phyloP scores from a whole-genome alignment of 169 alveolate genomes.

The Cryptosporidium sp. region DNA sequence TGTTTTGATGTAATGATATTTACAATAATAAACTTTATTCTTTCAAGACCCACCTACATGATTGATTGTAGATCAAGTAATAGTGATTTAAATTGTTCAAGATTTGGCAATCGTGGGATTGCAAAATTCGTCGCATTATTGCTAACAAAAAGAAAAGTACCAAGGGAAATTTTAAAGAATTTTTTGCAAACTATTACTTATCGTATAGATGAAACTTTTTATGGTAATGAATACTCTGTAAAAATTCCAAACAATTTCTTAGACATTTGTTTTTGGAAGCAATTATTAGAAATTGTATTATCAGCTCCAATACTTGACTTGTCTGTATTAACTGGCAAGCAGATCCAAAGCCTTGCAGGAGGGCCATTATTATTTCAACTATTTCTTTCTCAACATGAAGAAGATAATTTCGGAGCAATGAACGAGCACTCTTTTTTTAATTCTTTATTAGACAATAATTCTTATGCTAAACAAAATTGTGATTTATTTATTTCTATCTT shows the following conservation, averaged over 20 bases:
- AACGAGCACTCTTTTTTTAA: background rate
- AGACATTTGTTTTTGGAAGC: slow-evolving; percentile 64
- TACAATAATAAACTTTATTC: slow-evolving; percentile 40
- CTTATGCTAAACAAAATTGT: slow-evolving; percentile 20
- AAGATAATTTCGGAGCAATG: background rate
- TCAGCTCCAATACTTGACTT: slow-evolving; percentile 45
- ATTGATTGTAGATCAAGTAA: slow-evolving; percentile 25
- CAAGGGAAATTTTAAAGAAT: slow-evolving; percentile 26
- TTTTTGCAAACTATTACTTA: slow-evolving; percentile 51
- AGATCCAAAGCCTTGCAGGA: slow-evolving; percentile 44
- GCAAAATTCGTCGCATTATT: slow-evolving; percentile 40
- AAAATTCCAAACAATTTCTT: slow-evolving; percentile 9
- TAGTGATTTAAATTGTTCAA: slow-evolving; percentile 35
- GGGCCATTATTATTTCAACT: slow-evolving; percentile 61
- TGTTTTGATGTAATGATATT: slow-evolving; percentile 59
- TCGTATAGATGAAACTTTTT: slow-evolving; percentile 56
- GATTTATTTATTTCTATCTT: slow-evolving; percentile 37
- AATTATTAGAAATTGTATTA: slow-evolving; percentile 37
- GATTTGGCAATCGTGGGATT: slow-evolving; percentile 40
- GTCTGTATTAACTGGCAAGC: slow-evolving; percentile 50
- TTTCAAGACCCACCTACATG: slow-evolving; percentile 13
- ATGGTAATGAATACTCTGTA: background rate
- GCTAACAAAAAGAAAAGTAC: slow-evolving; percentile 38
- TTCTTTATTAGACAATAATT: slow-evolving; percentile 12
- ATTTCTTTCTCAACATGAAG: slow-evolving; percentile 22